These are phyloP conservation scores for Macadamia tetraphylla DNA, from an alignment of 164 flowering plant genomes.

Conservation along the genomic window DNA sequence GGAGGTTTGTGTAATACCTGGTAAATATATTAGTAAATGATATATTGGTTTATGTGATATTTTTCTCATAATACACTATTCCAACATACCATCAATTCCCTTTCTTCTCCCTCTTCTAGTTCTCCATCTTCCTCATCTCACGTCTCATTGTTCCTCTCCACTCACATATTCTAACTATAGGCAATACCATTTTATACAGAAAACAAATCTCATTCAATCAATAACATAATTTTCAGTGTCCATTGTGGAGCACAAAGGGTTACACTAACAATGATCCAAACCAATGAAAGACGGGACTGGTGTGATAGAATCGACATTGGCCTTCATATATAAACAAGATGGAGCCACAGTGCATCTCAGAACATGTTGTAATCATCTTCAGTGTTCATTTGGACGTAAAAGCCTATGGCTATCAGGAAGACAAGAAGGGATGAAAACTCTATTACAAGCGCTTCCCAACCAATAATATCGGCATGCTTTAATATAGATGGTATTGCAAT, in stretches of 20 bases:
- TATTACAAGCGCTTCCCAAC: slow-evolving; percentile 88
- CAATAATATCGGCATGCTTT: slow-evolving; percentile 88
- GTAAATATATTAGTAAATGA: too few relatives aligned
- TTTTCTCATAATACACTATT: too few relatives aligned
- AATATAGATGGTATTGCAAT: slow-evolving; percentile 84
- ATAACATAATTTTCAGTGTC: too few relatives aligned
- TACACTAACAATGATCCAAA: neutral
- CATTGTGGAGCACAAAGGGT: neutral
- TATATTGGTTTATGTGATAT: too few relatives aligned
- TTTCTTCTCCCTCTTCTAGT: too few relatives aligned
- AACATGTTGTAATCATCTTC: slow-evolving; percentile 47
- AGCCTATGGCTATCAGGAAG: slow-evolving; percentile 54
- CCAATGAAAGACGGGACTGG: neutral
- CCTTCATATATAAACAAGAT: neutral
- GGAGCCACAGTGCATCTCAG: slow-evolving; percentile 28
- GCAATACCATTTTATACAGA: too few relatives aligned
- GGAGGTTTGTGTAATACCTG: too few relatives aligned
- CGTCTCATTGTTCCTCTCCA: too few relatives aligned
- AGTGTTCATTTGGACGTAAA: slow-evolving; percentile 36
- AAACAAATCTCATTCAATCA: neutral
- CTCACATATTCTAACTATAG: too few relatives aligned
- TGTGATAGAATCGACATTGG: neutral
- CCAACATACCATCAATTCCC: too few relatives aligned
- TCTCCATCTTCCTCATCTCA: too few relatives aligned
- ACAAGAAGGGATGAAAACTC: slow-evolving; percentile 75